Conservation (phyloP, 495 filamentous ascomycete species). For the Entonaema liquescens region DNA sequence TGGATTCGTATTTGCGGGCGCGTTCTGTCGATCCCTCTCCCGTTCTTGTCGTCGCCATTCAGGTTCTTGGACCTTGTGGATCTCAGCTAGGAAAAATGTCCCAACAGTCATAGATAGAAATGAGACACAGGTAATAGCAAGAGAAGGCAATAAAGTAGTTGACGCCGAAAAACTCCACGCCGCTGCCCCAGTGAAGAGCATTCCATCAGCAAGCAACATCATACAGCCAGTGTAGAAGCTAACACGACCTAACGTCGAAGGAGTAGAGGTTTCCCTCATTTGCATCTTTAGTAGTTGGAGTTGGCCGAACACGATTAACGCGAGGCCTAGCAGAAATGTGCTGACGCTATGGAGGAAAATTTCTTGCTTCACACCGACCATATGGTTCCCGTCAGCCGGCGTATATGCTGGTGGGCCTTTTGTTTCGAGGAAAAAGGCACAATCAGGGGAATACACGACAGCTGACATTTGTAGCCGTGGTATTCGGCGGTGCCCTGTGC, state of each 20-base stretch:
- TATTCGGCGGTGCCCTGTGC: conserved; percentile 71
- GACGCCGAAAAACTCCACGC: conserved; percentile 71
- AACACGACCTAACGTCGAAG: conserved; percentile 90
- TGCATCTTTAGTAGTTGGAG: conserved; percentile 80
- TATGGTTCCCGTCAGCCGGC: conserved; percentile 69
- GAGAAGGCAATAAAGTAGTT: conserved; percentile 71
- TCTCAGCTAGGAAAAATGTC: conserved; percentile 86
- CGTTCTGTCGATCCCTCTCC: conserved; percentile 53
- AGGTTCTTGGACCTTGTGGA: conserved; percentile 86
- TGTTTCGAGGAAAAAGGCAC: conserved; percentile 88
- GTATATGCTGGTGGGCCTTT: conserved; percentile 80
- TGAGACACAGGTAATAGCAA: conserved; percentile 78
- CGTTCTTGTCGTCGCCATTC: conserved; percentile 71
- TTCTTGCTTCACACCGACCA: conserved; percentile 82
- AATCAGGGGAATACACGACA: conserved; percentile 92
- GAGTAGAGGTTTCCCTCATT: conserved; percentile 90
- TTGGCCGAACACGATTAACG: conserved; percentile 70
- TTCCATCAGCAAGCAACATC: conserved; percentile 86
- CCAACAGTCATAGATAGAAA: conserved; percentile 70
- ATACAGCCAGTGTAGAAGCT: conserved; percentile 87
- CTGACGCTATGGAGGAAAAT: conserved; percentile 71
- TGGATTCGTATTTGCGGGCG: conserved; percentile 33
- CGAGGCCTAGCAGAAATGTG: conserved; percentile 72
- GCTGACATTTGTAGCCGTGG: conserved; percentile 83
- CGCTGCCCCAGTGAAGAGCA: conserved; percentile 66